These are phyloP conservation scores for Chamaecrista fasciculata DNA, from an alignment of 306 rosid genomes.

Conservation along the genomic window DNA sequence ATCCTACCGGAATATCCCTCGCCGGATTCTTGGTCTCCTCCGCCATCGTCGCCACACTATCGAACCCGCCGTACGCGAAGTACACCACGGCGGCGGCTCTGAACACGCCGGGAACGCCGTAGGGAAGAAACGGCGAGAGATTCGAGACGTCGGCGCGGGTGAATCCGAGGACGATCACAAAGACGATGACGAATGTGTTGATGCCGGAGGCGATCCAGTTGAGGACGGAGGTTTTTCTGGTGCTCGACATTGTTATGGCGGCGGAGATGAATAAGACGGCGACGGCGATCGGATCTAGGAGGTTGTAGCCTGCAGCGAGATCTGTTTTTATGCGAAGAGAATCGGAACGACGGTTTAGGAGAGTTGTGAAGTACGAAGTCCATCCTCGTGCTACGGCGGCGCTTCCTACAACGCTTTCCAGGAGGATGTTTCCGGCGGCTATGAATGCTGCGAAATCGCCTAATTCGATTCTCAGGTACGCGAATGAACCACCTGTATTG, in stretches of 20 bases:
- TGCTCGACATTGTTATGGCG: too few relatives aligned
- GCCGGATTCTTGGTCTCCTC: slow-evolving; percentile 78
- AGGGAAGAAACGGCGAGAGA: slow-evolving; percentile 58
- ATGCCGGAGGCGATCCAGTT: slow-evolving; percentile 74
- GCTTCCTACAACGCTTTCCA: slow-evolving; percentile 57
- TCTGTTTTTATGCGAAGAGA: slow-evolving; percentile 52
- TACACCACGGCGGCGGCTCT: slow-evolving; percentile 69
- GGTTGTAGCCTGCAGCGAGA: slow-evolving; percentile 50
- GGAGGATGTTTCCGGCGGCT: slow-evolving; percentile 77
- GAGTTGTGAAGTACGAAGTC: slow-evolving; percentile 75
- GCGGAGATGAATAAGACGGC: too few relatives aligned
- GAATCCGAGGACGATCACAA: slow-evolving; percentile 56
- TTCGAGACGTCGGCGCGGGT: slow-evolving; percentile 50
- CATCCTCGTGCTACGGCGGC: slow-evolving; percentile 73
- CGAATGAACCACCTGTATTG: slow-evolving; percentile 63
- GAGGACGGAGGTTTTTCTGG: slow-evolving; percentile 57
- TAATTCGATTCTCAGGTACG: slow-evolving; percentile 68
- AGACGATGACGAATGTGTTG: slow-evolving; percentile 49
- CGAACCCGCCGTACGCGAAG: slow-evolving; percentile 80
- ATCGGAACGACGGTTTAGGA: slow-evolving; percentile 47
- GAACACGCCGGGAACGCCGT: slow-evolving; percentile 57
- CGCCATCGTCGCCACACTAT: slow-evolving; percentile 65
- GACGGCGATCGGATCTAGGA: slow-evolving; percentile 71
- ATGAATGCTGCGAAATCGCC: slow-evolving; percentile 82
- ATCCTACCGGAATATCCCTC: slow-evolving; percentile 65